Base-by-base conservation (phyloP, 139 green algal species). In the Desmodesmus armatus region DNA sequence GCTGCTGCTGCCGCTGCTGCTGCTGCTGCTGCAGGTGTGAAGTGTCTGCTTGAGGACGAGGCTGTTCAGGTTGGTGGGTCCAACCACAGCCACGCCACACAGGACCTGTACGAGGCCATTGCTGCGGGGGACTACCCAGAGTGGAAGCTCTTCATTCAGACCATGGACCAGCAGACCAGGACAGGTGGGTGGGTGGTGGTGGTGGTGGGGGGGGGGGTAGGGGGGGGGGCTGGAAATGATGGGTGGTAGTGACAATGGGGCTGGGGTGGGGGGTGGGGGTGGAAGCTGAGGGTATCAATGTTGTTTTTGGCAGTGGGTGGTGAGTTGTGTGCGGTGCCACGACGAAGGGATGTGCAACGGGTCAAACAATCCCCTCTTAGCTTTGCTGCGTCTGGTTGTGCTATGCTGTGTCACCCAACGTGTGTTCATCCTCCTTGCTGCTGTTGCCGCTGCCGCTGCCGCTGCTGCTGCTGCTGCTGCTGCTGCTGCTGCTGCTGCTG, bases 21-120 rank as follows among this genome's bases (percentile, higher is more conserved):
- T 77, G 69, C 69, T 79, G 71, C 44, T 63, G 5, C 53, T 31
- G 6, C 86, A 95, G 92, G 95, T 49, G 91, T 96, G 15, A 94
- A 98, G 85, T 96, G 86, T 84, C 88, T 99, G 87, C 80, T 97
- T 69, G 96, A 98, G 63, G 95, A 99, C 25, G 95, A 99, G 90
- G 96, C 96, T 0, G 90, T 97, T 39, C 19, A 78, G 25, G 95
- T 99, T 82, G 97, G 97, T 63, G 97, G 97, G 67, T 90, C 82
- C 86, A 98, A 98, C 92, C 97, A 99, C 94, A 95, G 87, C 82
- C 97, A 99, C 84, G 96, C 97, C 58, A 99, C 96, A n/a, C 91
- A 96, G 91, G 96, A 99, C 89, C 92, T 99, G 85, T 98, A 96
- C 53, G 96, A 99, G 21, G 82, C 96, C 62, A 98, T 99, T 66